Conservation (phyloP, 257 asterid genomes). For the Plantago ovata region DNA sequence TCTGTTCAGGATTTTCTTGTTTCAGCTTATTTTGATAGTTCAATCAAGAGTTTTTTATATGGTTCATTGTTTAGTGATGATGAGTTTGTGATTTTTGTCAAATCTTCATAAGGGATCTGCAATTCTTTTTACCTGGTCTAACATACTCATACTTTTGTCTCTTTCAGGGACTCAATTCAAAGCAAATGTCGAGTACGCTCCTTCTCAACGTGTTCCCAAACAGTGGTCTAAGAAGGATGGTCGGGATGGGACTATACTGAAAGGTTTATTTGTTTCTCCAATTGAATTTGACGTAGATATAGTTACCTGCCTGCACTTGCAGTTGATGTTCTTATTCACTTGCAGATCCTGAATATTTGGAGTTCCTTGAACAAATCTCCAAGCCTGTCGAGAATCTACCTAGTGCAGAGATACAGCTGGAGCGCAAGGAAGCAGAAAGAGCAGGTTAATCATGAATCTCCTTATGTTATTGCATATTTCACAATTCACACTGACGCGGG, state of each 20-base stretch:
- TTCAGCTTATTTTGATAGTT: constrained; percentile 11
- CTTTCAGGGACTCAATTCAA: constrained; percentile 81
- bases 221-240: constrained; percentile 90
- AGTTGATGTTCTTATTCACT: constrained; percentile 33
- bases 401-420: constrained; percentile 98
- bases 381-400: constrained; percentile 98
- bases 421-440: constrained; percentile 96
- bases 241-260: constrained; percentile 85
- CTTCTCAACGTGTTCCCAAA: constrained; percentile 94
- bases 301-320: constrained; percentile 22
- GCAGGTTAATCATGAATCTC: constrained; percentile 57
- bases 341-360: constrained; percentile 98
- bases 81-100: too few relatives aligned
- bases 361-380: constrained; percentile 90
- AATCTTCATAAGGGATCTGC: too few relatives aligned
- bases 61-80: neutral
- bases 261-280: constrained; percentile 49
- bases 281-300: constrained; percentile 22
- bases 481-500: constrained; percentile 2
- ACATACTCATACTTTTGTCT: constrained; percentile 8
- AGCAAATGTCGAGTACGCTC: constrained; percentile 91
- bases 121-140: too few relatives aligned
- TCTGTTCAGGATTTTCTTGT: constrained; percentile 6
- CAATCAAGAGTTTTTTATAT: neutral
- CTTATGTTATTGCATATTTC: constrained; percentile 4